A percentile compares a stretch with the other conserved stretches of the same genome.
Conservation (phyloP, 2,329 filamentous ascomycete species). For the Lasiodiplodia hormozganensis region DNA sequence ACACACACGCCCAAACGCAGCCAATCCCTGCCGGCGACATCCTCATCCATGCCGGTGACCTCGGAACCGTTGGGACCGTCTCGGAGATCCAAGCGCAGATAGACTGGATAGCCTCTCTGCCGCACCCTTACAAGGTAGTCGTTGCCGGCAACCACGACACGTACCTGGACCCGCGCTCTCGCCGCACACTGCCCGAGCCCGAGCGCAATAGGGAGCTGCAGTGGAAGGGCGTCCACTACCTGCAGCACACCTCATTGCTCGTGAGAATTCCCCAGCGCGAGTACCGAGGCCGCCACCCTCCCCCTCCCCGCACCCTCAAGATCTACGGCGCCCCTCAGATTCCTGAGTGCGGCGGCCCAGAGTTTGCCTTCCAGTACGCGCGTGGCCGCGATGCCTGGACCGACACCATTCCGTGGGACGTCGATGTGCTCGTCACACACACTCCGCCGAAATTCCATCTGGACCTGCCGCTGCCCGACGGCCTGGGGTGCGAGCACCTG, state of each 20-base stretch:
- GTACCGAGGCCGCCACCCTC: constrained; percentile 43
- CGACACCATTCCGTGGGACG: constrained; percentile 71
- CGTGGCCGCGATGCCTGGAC: constrained; percentile 72
- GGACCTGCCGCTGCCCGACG: constrained; percentile 64
- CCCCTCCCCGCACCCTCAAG: constrained; percentile 60
- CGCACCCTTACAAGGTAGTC: constrained; percentile 80
- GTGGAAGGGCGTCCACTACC: constrained; percentile 74
- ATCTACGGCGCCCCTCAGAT: constrained; percentile 86
- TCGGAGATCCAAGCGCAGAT: constrained; percentile 81
- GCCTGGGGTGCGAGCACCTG: constrained; percentile 73
- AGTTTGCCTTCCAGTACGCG: constrained; percentile 81
- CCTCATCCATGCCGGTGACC: constrained; percentile 88
- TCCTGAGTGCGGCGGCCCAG: constrained; percentile 73
- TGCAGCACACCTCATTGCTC: constrained; percentile 72
- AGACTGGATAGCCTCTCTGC: constrained; percentile 78
- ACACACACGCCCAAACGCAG: constrained; percentile 75
- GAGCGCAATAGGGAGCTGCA: constrained; percentile 66
- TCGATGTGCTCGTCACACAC: constrained; percentile 83
- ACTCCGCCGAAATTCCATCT: constrained; percentile 77
- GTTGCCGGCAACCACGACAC: constrained; percentile 90
- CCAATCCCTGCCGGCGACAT: constrained; percentile 80
- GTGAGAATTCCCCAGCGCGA: constrained; percentile 59
- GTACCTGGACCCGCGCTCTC: constrained; percentile 75
- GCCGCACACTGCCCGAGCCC: constrained; percentile 55
- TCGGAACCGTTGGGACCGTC: constrained; percentile 75